Evolutionary conservation across 1,284 basidiomycete genomes (phyloP).

Genomic region (Trametes hirsuta): DNA sequence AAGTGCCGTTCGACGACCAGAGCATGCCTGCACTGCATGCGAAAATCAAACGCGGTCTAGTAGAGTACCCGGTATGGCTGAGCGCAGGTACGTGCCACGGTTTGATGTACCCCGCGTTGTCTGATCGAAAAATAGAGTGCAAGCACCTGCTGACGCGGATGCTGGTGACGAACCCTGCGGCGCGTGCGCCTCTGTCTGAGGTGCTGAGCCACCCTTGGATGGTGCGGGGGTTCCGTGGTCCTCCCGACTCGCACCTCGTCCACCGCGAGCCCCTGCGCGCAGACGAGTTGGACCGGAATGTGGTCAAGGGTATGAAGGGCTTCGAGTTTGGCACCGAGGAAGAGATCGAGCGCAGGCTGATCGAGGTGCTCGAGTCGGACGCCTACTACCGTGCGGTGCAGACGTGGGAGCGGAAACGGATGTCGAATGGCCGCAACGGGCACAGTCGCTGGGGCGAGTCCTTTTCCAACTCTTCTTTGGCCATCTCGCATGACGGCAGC

Average conservation of each 20-base stretch:
- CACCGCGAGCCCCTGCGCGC: constrained; percentile 86
- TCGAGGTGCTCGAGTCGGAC: constrained; percentile 80
- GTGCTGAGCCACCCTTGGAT: constrained; percentile 97
- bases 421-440: constrained; percentile 44
- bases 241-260: constrained; percentile 86
- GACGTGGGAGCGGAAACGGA: constrained; percentile 77
- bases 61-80: constrained; percentile 98
- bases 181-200: constrained; percentile 84
- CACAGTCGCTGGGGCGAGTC: constrained; percentile 51
- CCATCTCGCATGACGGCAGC: constrained; percentile 62
- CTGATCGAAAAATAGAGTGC: constrained; percentile 68
- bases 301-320: constrained; percentile 92
- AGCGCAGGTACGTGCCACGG: constrained; percentile 69
- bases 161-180: constrained; percentile 92
- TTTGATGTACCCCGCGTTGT: constrained; percentile 2
- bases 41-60: constrained; percentile 97
- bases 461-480: constrained; percentile 67
- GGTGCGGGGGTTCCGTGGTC: constrained; percentile 82
- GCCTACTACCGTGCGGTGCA: constrained; percentile 75
- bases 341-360: constrained; percentile 79
- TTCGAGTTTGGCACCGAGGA: constrained; percentile 95
- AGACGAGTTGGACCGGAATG: constrained; percentile 85
- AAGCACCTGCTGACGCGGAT: constrained; percentile 93
- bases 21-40: constrained; percentile 99
- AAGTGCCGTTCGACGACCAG: constrained; percentile 99